Base-by-base conservation (phyloP, 148 eudicot species). In the Pharnaceum exiguum region DNA sequence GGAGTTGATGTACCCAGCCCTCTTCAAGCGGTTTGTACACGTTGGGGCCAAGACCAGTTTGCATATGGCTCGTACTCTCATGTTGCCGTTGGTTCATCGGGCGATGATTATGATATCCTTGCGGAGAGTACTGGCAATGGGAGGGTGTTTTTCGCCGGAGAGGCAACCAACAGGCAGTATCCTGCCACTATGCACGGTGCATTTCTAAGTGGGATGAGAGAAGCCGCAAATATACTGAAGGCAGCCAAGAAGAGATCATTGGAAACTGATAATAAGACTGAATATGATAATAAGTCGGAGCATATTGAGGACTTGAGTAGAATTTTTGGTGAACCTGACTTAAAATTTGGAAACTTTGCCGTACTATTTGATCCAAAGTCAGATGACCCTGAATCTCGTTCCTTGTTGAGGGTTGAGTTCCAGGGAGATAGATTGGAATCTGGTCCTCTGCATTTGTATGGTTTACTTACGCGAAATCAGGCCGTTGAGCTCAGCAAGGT, bases 161-260 rank as follows among this genome's bases (percentile, higher is more conserved):
- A 93, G 67, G 99, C 99, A 1, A 93, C 99, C 4, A 93, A 80
- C 30, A 89, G 80, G 66, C 96, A 72, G 62, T 93, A 88, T 69
- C 99, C 99, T 15, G 99, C 99, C 4, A 93, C 99, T 4, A 93
- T 93, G 99, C 99, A 93, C 12, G 99, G 99, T 53, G 99, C 99
- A 44, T 93, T 89, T 44, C 82, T 93, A 15, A 93, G 99, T 58
- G 99, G 99, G 31, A 85, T 93, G 96, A 81, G 99, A 67, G 99
- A 93, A 74, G 95, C 99, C 55, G 96, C 99, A 28, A 80, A 93
- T 46, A 88, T 93, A 51, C 40, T 85, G 44, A 84, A 83, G 59
- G 80, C 81, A 46, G 82, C 88, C 23, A 69, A 71, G 67, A 82
- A 72, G 60, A 81, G 85, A 63, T 70, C 77, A 51, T 19, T 13